These are phyloP conservation scores for Candida morakotiae DNA, from an alignment of 805 yeast genomes.

Conservation along the genomic window DNA sequence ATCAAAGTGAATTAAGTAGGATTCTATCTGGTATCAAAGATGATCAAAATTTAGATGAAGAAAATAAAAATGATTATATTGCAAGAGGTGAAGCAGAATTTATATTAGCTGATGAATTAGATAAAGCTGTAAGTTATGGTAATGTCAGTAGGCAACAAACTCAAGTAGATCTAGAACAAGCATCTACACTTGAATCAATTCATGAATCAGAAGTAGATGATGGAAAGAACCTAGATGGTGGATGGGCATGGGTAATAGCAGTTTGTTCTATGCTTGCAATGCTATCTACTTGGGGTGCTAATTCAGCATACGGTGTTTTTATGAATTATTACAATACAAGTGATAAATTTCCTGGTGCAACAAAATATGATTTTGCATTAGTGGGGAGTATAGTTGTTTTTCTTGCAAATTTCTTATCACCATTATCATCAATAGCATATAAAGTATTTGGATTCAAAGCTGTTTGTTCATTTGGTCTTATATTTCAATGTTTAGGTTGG, in stretches of 20 bases:
- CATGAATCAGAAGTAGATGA: slow-evolving; percentile 3
- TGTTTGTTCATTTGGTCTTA: slow-evolving; percentile 44
- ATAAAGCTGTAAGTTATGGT: slow-evolving; percentile 10
- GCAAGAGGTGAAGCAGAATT: slow-evolving; percentile 12
- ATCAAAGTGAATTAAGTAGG: slow-evolving; percentile 14
- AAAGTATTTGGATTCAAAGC: slow-evolving; percentile 47
- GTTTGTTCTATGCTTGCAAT: slow-evolving; percentile 44
- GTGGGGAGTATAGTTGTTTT: slow-evolving; percentile 49
- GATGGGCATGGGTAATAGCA: slow-evolving; percentile 51
- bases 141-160: slow-evolving; percentile 5
- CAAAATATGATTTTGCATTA: slow-evolving; percentile 44
- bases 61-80: slow-evolving; percentile 11
- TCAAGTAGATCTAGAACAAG: slow-evolving; percentile 6
- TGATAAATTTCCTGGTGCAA: slow-evolving; percentile 36
- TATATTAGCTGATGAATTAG: slow-evolving; percentile 15
- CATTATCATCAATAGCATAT: slow-evolving; percentile 47
- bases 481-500: slow-evolving; percentile 40
- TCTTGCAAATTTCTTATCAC: slow-evolving; percentile 54
- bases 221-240: slow-evolving; percentile 37
- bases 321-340: slow-evolving; percentile 44
- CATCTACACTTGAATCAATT: slow-evolving; percentile 1
- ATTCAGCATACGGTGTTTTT: slow-evolving; percentile 56
- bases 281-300: slow-evolving; percentile 54
- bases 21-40: slow-evolving; percentile 19
- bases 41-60: slow-evolving; percentile 16